Conservation (phyloP, 768 basidiomycete species). For the Tricholomella constricta region DNA sequence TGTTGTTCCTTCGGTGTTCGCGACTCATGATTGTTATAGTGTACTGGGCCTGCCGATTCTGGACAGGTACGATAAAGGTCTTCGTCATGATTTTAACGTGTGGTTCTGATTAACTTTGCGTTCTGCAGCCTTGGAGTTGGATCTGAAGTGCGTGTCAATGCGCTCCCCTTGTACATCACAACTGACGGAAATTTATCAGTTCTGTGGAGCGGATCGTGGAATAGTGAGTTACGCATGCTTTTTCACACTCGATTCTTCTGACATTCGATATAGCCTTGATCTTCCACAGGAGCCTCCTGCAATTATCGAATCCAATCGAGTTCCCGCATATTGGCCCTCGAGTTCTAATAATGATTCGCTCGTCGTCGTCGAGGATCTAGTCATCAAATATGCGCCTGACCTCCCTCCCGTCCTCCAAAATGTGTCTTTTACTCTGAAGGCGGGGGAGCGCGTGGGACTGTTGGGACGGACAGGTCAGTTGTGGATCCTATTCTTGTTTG, state of each 20-base stretch:
- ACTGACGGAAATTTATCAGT: conserved; percentile 38
- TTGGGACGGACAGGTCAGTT: conserved; percentile 71
- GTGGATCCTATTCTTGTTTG: background rate
- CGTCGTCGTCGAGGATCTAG: conserved; percentile 71
- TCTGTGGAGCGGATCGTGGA: conserved; percentile 91
- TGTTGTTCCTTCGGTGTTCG: background rate
- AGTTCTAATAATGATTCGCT: conserved; percentile 58
- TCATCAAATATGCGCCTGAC: conserved; percentile 82
- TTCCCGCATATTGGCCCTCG: conserved; percentile 94
- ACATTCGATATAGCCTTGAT: conserved; percentile 45
- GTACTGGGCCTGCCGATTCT: conserved; percentile 56
- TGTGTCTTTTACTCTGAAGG: conserved; percentile 71
- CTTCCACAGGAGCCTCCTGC: conserved; percentile 86
- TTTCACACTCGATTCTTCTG: background rate
- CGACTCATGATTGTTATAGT: conserved; percentile 24
- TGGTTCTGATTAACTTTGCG: conserved; percentile 10
- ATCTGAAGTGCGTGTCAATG: conserved; percentile 61
- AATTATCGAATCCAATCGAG: conserved; percentile 69
- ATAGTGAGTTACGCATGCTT: conserved; percentile 47
- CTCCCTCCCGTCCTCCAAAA: conserved; percentile 78
- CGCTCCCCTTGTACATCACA: background rate
- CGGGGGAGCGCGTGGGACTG: conserved; percentile 76
- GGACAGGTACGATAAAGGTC: conserved; percentile 36
- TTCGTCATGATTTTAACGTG: background rate
- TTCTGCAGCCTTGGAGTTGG: conserved; percentile 64